Conservation (phyloP, 768 basidiomycete genomes). For the Boletales sp. region DNA sequence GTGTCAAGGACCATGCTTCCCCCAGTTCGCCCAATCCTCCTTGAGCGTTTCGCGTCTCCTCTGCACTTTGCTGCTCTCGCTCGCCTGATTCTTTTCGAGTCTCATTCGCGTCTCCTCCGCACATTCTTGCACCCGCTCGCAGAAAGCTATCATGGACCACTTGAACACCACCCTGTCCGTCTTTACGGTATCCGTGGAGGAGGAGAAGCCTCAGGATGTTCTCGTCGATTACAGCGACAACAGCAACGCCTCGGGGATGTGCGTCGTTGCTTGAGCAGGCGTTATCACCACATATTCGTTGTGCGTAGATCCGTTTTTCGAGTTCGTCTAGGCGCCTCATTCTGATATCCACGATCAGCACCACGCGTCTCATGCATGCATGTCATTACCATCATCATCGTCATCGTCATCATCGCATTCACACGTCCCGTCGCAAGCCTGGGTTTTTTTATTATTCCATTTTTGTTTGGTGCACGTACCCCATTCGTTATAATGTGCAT, state of each 20-base stretch:
- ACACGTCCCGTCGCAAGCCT: conserved; percentile 1
- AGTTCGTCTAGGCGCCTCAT: background rate
- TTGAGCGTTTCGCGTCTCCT: too few species aligned
- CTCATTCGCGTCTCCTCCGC: too few species aligned
- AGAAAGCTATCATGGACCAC: conserved; percentile 18
- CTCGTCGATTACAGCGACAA: conserved; percentile 10
- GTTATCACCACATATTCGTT: conserved; percentile 12
- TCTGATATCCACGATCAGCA: conserved; percentile 14
- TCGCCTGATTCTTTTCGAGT: too few species aligned
- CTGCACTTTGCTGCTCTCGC: too few species aligned
- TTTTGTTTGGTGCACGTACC: conserved; percentile 7
- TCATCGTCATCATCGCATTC: conserved; percentile 2
- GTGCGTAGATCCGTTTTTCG: conserved; percentile 12
- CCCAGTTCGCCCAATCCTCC: too few species aligned
- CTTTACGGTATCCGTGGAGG: conserved; percentile 5
- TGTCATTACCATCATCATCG: conserved; percentile 4
- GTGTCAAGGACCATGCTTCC: background rate
- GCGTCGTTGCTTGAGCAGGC: conserved; percentile 20
- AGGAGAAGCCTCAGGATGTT: background rate
- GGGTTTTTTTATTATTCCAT: background rate
- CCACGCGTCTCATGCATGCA: conserved; percentile 1
- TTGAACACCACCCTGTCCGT: conserved; percentile 15
- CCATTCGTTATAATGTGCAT: conserved; percentile 17
- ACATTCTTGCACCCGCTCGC: background rate
- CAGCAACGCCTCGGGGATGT: conserved; percentile 5